These are phyloP conservation scores for Fusarium pilosicola DNA, from an alignment of 2,329 filamentous ascomycete genomes.

Conservation along the genomic window DNA sequence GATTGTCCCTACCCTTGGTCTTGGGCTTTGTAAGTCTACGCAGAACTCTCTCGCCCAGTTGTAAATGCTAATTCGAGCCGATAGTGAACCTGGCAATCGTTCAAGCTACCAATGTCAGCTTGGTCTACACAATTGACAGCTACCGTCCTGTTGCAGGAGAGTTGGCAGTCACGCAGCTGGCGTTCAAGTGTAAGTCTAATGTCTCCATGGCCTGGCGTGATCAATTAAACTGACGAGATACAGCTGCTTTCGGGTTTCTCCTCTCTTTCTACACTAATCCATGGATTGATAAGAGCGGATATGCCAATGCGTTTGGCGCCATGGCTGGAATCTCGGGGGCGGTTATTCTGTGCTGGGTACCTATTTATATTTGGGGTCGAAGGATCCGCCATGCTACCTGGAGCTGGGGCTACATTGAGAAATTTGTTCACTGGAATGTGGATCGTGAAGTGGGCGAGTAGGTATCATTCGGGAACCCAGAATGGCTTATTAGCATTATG, in stretches of 20 bases:
- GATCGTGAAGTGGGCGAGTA: not conserved
- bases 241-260: slow-evolving; percentile 66
- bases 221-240: not conserved
- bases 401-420: not conserved
- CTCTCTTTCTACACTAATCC: slow-evolving; percentile 70
- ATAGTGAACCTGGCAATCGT: slow-evolving; percentile 63
- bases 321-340: slow-evolving; percentile 58
- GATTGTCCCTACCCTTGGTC: slow-evolving; percentile 65
- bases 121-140: slow-evolving; percentile 67
- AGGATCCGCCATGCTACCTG: not conserved
- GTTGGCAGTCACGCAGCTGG: slow-evolving; percentile 62
- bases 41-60: rapidly evolving
- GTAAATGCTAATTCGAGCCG: rapidly evolving
- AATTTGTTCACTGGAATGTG: not conserved
- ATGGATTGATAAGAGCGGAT: slow-evolving; percentile 63
- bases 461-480: not conserved
- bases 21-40: slow-evolving; percentile 52
- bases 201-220: rapidly evolving
- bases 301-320: slow-evolving; percentile 61
- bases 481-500: no score
- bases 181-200: slow-evolving; percentile 61
- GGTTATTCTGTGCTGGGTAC: not conserved
- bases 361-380: not conserved
- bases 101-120: slow-evolving; percentile 64
- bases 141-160: slow-evolving; percentile 68